Evolutionary conservation across 371 early-diverging fungal species (phyloP).

Genomic region (Haplosporangium sp.): DNA sequence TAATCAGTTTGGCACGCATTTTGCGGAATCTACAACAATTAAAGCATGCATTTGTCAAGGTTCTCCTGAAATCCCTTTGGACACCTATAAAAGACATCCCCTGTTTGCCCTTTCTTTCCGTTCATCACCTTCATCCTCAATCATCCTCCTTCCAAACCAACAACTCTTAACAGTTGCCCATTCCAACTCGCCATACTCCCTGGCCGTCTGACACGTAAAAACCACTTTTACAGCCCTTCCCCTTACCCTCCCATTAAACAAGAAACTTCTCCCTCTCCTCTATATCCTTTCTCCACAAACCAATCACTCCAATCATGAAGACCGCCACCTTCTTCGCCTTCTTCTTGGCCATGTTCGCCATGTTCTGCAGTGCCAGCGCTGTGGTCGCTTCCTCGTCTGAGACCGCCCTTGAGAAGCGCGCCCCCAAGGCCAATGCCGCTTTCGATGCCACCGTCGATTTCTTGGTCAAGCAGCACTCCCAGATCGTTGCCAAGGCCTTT

Average conservation of each 20-base stretch:
- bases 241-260: neutral
- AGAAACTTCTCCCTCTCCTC: no score
- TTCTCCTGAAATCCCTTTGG: no score
- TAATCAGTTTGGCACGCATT: no score
- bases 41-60: neutral
- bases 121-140: slow-evolving; percentile 16
- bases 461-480: slow-evolving; percentile 36
- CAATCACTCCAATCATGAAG: slow-evolving; percentile 31
- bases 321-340: slow-evolving; percentile 38
- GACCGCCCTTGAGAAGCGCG: slow-evolving; percentile 34
- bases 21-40: no score
- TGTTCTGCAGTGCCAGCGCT: slow-evolving; percentile 38
- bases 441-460: slow-evolving; percentile 48
- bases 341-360: slow-evolving; percentile 54
- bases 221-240: neutral
- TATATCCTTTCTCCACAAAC: neutral
- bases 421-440: slow-evolving; percentile 20
- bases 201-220: slow-evolving; percentile 31
- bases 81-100: slow-evolving; percentile 26
- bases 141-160: slow-evolving; percentile 7
- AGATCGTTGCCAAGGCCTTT: slow-evolving; percentile 47
- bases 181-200: slow-evolving; percentile 36
- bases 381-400: slow-evolving; percentile 6
- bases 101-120: slow-evolving; percentile 12
- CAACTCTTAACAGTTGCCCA: slow-evolving; percentile 31